Base-by-base conservation (phyloP, 2,329 filamentous ascomycete species). In the Cordyceps farinosa region DNA sequence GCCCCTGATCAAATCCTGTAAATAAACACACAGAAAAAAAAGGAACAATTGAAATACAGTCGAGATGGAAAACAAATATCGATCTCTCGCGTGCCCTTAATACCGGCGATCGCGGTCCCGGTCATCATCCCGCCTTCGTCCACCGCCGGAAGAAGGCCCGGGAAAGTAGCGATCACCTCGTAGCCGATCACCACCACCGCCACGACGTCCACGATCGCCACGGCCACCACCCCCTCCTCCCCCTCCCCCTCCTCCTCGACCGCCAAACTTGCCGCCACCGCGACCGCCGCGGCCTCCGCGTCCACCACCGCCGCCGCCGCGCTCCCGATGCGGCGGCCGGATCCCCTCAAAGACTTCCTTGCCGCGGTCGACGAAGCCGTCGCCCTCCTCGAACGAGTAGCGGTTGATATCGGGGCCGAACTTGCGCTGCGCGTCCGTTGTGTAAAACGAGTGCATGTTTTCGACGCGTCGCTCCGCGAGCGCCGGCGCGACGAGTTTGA, bases 381-480 rank as follows among this genome's bases (percentile, higher is more conserved):
- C 85, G 1, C 80, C 82, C 62, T 87, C 79, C 72, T 92, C 89
- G 68, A 92, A 92, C 0, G 87, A 89, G 72, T 91, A 92, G 38
- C 90, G 82, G 71, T 90, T 87, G 75, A 85, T 85, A 59, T 80
- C 76, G 65, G 79, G 73, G 66, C 80, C 80, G 44, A 80, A 69
- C 50, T 80, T 76, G 13, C 79, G 74, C 27, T 73, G 65, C 32
- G 70, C 70, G 51, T 80, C 75, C 38, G 69, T 72, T 8, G 78
- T 78, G 73, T 83, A 84, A 66, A 78, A 79, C 22, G 76, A 74
- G 15, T 73, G 76, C 72, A 87, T 80, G 65, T 78, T 79, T 32
- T 88, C 85, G 5, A 92, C 77, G 13, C 94, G 86, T 52, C 82
- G 81, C 17, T 84, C 80, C 1, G 84, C 89, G 6, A 92, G 77